Evolutionary conservation across 169 alveolate genomes (phyloP), one percentile per base, ranked within the genome.

Genomic region (Eimeria maxima): DNA sequence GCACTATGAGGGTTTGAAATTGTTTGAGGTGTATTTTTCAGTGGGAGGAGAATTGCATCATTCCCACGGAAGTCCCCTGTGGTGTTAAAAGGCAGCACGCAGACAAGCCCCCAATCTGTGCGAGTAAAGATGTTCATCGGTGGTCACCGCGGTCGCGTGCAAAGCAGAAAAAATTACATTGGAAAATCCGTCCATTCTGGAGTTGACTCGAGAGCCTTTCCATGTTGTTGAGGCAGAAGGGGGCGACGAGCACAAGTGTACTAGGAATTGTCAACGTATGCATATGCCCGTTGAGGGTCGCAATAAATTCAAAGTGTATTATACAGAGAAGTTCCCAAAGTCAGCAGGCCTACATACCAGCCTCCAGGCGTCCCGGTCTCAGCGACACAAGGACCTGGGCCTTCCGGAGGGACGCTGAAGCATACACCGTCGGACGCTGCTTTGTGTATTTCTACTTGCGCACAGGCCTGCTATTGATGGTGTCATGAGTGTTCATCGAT

Each of bases 91-190:
- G 53, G n/a, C 81, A 71, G n/a, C 14, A 33, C 81, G 38, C 81
- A 71, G 53, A 71, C 53, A 71, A 71, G 81, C 81, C 81, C 81
- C 81, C 81, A 71, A 38, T 47, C 81, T 14, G 8, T 71, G 16
- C 50, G 53, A 71, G 53, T 71, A 13, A 11, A 13, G 16, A 71
- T 38, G n/a, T 14, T 71, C 53, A 71, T 38, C 1, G 38, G 6
- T 1, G 53, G n/a, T n/a, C 13, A 29, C 53, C 14, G 60, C 53
- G 50, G 47, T 38, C 50, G n/a, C 50, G 53, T 7, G 53, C 81
- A 71, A 38, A 71, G 11, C 10, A 47, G 29, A 22, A 71, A 38
- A 50, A 14, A 71, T 33, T 71, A 18, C 20, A 13, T 11, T 33
- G 81, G n/a, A 71, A 50, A 24, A 27, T 71, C 10, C 13, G 0